A percentile compares a stretch with the other conserved stretches of the same genome.
Conservation (phyloP, 805 yeast genomes). For the Kazachstania bromeliacearum region DNA sequence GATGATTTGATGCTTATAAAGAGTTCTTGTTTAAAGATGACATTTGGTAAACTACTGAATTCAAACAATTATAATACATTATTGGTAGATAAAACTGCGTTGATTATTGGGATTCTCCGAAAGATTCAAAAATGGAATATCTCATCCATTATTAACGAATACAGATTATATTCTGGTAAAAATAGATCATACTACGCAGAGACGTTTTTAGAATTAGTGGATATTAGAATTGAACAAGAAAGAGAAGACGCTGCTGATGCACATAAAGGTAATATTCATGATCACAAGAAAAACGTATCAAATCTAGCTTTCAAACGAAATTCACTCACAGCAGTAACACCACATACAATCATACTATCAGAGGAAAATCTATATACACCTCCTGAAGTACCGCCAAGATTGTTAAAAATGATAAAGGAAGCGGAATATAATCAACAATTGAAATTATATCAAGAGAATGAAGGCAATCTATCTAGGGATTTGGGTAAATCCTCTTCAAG, state of each 20-base stretch:
- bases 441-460: constrained; percentile 1
- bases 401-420: constrained; percentile 19
- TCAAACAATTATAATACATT: constrained; percentile 54
- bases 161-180: constrained; percentile 63
- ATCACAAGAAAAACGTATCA: constrained; percentile 3
- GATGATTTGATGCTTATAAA: constrained; percentile 75
- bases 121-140: constrained; percentile 84
- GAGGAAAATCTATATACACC: constrained; percentile 24
- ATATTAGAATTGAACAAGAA: constrained; percentile 30
- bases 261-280: background rate
- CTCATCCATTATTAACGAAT: constrained; percentile 76
- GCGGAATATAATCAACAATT: constrained; percentile 10
- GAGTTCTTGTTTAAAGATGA: constrained; percentile 50
- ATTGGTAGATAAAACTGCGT: constrained; percentile 69
- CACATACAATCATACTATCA: constrained; percentile 14
- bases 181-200: constrained; percentile 74
- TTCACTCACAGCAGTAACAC: too few species aligned
- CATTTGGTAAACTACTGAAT: constrained; percentile 59
- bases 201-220: constrained; percentile 66
- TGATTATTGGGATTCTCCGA: constrained; percentile 72
- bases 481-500: constrained; percentile 15
- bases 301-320: too few species aligned
- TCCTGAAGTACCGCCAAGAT: constrained; percentile 22
- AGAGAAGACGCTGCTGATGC: background rate
- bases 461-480: constrained; percentile 4